Evolutionary conservation across 108 stramenopile genomes (phyloP).

Genomic region (Nitzschia palea): DNA sequence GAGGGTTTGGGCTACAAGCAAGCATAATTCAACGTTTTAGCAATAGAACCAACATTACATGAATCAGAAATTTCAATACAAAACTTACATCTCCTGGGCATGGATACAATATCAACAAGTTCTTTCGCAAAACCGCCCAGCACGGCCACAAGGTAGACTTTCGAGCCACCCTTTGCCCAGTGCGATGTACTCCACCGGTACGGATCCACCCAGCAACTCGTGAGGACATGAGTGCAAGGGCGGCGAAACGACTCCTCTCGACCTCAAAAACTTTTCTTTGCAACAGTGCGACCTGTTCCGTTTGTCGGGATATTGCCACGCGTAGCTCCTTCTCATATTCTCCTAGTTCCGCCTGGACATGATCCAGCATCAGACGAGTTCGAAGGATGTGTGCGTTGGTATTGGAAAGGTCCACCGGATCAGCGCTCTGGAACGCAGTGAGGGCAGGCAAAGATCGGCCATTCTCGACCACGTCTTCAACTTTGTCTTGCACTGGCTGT

Average conservation of each 20-base stretch:
- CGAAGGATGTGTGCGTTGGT: background rate
- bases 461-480: background rate
- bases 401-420: background rate
- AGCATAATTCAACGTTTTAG: background rate
- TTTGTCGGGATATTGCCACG: constrained; percentile 17
- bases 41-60: too few species aligned
- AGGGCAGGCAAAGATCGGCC: background rate
- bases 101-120: constrained; percentile 47
- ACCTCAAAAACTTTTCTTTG: constrained; percentile 48
- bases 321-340: constrained; percentile 20
- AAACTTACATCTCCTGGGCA: constrained; percentile 41
- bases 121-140: constrained; percentile 60
- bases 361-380: constrained; percentile 1
- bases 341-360: constrained; percentile 13
- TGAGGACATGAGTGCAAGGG: constrained; percentile 53
- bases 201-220: constrained; percentile 67
- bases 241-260: constrained; percentile 65
- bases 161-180: constrained; percentile 42
- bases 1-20: constrained; percentile 40
- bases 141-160: constrained; percentile 63
- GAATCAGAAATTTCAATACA: too few species aligned
- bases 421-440: background rate
- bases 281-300: constrained; percentile 37
- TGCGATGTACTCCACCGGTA: constrained; percentile 49
- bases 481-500: background rate